Evolutionary conservation across 306 rosid genomes (phyloP).

Genomic region (Clitoria ternatea): DNA sequence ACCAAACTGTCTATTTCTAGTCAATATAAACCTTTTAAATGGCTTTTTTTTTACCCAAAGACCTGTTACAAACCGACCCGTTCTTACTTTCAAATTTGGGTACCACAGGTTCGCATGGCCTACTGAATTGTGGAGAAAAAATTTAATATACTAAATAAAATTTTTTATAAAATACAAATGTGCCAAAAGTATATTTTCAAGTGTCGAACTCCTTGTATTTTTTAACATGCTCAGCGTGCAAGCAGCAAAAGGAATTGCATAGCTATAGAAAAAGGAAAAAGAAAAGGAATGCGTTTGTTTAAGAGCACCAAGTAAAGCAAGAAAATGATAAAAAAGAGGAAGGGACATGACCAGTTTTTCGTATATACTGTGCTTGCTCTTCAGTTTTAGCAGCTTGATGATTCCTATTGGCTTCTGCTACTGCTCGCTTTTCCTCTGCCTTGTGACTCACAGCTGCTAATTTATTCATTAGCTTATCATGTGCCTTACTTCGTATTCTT

Average conservation of each 20-base stretch:
- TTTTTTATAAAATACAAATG: too few relatives aligned
- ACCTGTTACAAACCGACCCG: too few relatives aligned
- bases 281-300: conserved; percentile 21
- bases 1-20: too few relatives aligned
- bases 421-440: conserved; percentile 90
- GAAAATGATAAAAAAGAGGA: conserved; percentile 49
- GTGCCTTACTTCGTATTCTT: conserved; percentile 65
- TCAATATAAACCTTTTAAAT: too few relatives aligned
- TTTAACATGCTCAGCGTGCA: conserved; percentile 3
- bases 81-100: too few relatives aligned
- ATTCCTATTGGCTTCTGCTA: conserved; percentile 72
- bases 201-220: too few relatives aligned
- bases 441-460: conserved; percentile 72
- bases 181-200: too few relatives aligned
- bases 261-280: background rate
- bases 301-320: conserved; percentile 71
- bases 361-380: conserved; percentile 68
- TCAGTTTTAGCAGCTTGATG: conserved; percentile 71
- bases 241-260: conserved; percentile 17
- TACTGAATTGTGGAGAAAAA: too few relatives aligned
- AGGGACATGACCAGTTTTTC: conserved; percentile 81
- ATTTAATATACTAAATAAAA: too few relatives aligned
- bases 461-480: conserved; percentile 78
- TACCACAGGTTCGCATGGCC: too few relatives aligned
- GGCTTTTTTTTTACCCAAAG: too few relatives aligned